Base-by-base conservation (phyloP, 345 rosid species). In the Murraya paniculata region DNA sequence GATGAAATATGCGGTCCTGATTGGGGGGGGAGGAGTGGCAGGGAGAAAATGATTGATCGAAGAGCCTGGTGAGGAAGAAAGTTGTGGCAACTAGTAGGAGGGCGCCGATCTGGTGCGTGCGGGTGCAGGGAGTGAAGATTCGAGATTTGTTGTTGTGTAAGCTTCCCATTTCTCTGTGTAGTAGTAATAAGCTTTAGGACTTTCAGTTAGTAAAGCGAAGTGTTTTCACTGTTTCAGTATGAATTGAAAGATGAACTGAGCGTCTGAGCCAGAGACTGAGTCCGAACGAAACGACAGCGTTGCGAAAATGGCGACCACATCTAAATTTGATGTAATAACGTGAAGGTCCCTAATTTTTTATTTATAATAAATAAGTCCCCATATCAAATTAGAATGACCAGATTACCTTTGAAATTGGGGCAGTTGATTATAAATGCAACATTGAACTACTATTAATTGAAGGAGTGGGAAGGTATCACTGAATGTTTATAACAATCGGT, bases 41-140 rank as follows among this genome's bases (percentile, higher is more conserved):
- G 35, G 81, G 78, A 2, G 92, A 78, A 80, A 80, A 68, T 72
- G 92, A 86, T 64, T 85, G 93, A 84, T 90, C 91, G 86, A 91
- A 84, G 78, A 92, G 87, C 77, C 95, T 90, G 25, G 97, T 90
- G 86, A 96, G 68, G 88, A 94, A 89, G 89, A 92, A 90, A 80
- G 99, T 94, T 72, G 91, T 69, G 81, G 87, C 58, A 73, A 92
- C 82, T 68, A 96, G 82, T 80, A 93, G 79, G 66, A 93, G 85
- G 56, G 97, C 96, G 30, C 92, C 96, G 81, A 93, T 91, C 97
- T 90, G 97, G 82, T 95, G 97, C n/a, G 86, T 78, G 83, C 97
- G 99, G 22, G 93, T 87, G 90, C 97, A 95, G 66, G 93, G 84
- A 45, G 91, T 85, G 55, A 85, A 81, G 82, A 78, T 79, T 77